Base-by-base conservation (phyloP, 2,329 filamentous ascomycete species). In the Allantophomopsis lycopodina region DNA sequence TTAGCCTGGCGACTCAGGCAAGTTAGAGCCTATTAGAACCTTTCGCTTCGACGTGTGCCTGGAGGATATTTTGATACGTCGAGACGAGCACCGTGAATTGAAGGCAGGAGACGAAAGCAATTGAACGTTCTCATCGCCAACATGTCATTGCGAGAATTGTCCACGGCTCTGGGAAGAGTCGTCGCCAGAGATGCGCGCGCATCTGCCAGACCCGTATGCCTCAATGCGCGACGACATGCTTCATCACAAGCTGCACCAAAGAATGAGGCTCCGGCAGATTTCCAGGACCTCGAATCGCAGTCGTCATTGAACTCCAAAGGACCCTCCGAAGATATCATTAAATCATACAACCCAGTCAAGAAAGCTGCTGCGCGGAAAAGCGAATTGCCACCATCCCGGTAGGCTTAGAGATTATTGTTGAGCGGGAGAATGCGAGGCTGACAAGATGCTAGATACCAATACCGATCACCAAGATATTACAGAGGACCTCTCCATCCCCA, bases 401-500 rank as follows among this genome's bases (percentile, higher is more conserved):
- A 59, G 16, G 16, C n/a, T 14, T 15, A 7, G 12, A 14, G 2
- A 13, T 30, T 7, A 8, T 34, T 38, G 20, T 41, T 16, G 18
- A 13, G 40, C 20, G 16, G 36, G 8, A 42, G 13, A 35, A 14
- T 28, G 37, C 23, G 16, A 31, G 11, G 18, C 13, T 23, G 16
- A 30, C 16, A 32, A 31, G 36, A 30, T 21, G 44, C 20, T 45
- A 94, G 89, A 71, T 98, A 96, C 65, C 84, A 94, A 62, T 96
- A 83, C 62, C 86, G 88, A 48, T 81, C 89, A 38, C 91, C 91
- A 46, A 91, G 89, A 65, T 98, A 88, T 71, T 79, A 94, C 61
- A 84, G 89, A 54, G 91, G 91, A 41, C 88, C 88, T 47, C 71
- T 96, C 17, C 88, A 96, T 58, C 91, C 91, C 38, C 78, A 95